Evolutionary conservation across 441 rosid species (phyloP).

Genomic region (Populus trichocarpa): DNA sequence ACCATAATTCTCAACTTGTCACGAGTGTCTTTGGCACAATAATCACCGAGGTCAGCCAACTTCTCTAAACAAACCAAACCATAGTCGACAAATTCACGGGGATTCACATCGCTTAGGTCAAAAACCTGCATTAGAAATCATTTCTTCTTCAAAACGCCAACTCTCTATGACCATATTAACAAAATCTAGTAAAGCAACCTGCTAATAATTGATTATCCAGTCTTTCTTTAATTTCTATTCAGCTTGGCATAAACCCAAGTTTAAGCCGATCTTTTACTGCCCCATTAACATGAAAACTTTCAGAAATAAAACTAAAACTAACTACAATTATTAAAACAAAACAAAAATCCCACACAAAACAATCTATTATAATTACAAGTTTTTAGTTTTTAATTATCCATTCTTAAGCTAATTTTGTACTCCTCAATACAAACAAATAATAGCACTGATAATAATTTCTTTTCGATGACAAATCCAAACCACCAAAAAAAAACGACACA

Average conservation of each 20-base stretch:
- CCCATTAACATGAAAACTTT: background rate
- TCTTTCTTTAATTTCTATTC: background rate
- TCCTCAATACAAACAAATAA: background rate
- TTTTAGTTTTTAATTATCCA: background rate
- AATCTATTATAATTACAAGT: background rate
- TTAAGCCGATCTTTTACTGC: background rate
- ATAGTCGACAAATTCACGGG: conserved; percentile 66
- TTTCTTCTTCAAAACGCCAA: conserved; percentile 6
- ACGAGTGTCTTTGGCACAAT: conserved; percentile 73
- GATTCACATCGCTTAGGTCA: conserved; percentile 78
- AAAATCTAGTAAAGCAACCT: background rate
- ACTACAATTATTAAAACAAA: background rate
- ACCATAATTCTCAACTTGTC: conserved; percentile 81
- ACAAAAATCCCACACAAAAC: background rate
- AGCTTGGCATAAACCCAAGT: background rate
- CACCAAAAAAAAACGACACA: background rate
- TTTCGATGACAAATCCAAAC: background rate
- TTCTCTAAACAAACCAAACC: conserved; percentile 82
- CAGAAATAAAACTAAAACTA: background rate
- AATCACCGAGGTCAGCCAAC: conserved; percentile 63
- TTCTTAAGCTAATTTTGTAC: background rate
- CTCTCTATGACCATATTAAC: background rate
- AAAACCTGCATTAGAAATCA: conserved; percentile 53
- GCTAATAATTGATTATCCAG: background rate
- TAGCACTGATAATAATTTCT: background rate